Evolutionary conservation across 2,329 filamentous ascomycete genomes (phyloP).

Genomic region (Ilyonectria destructans): DNA sequence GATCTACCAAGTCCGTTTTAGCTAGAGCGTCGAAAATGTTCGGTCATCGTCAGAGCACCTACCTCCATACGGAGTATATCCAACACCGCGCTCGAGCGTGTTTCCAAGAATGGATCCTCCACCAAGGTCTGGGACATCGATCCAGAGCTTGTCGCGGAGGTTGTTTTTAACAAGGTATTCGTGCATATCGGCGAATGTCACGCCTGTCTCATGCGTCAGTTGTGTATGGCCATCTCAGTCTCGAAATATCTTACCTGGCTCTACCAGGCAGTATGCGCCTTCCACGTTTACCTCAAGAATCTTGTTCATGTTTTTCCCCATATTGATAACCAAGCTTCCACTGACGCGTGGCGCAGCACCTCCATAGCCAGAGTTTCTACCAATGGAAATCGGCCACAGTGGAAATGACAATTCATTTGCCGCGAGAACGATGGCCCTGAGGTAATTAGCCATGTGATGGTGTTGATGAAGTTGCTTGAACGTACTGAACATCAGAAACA

Average conservation of each 20-base stretch:
- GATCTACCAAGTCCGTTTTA: neutral
- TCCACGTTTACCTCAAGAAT: slow-evolving; percentile 32
- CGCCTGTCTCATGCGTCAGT: neutral
- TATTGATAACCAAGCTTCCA: slow-evolving; percentile 20
- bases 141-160: slow-evolving; percentile 29
- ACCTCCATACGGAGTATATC: slow-evolving; percentile 31
- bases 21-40: neutral
- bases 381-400: slow-evolving; percentile 41
- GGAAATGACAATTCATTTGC: slow-evolving; percentile 40
- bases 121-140: slow-evolving; percentile 30
- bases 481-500: slow-evolving; percentile 36
- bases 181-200: slow-evolving; percentile 24
- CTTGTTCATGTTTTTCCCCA: slow-evolving; percentile 33
- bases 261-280: slow-evolving; percentile 29
- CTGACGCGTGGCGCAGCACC: slow-evolving; percentile 27
- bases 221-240: no score
- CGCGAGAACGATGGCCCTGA: slow-evolving; percentile 4
- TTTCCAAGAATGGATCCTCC: slow-evolving; percentile 31
- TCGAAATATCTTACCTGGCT: slow-evolving; percentile 14
- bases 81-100: slow-evolving; percentile 29
- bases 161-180: slow-evolving; percentile 23
- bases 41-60: neutral
- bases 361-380: slow-evolving; percentile 31
- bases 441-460: neutral
- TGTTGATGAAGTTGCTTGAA: slow-evolving; percentile 11